Evolutionary conservation across 2,329 filamentous ascomycete species (phyloP).

Genomic region (Fusarium euwallaceae): DNA sequence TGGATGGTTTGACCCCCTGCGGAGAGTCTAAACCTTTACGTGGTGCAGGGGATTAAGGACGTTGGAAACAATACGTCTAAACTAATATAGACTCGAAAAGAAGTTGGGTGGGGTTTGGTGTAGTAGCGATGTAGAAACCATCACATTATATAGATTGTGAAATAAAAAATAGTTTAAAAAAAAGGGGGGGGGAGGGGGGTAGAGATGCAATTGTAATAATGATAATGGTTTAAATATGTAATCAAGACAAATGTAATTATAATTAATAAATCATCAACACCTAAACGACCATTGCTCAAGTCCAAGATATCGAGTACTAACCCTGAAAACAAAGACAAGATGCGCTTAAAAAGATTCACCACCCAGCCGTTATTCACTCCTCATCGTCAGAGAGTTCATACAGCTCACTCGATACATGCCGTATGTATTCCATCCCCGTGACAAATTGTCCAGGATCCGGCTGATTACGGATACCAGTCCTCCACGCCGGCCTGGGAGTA

Average conservation of each 20-base stretch:
- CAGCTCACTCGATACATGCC: not conserved
- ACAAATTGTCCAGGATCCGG: not conserved
- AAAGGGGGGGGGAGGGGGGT: not conserved
- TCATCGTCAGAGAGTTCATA: not conserved
- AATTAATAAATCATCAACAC: slow-evolving; percentile 1
- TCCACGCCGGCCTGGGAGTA: not conserved
- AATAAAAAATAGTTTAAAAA: no score
- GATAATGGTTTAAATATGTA: slow-evolving; percentile 13
- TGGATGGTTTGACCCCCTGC: slow-evolving; percentile 39
- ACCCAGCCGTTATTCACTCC: not conserved
- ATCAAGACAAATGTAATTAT: slow-evolving; percentile 28
- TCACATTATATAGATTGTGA: no score
- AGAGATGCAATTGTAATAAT: not conserved
- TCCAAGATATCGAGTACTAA: not conserved
- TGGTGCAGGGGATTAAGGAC: slow-evolving; percentile 44
- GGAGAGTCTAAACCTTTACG: slow-evolving; percentile 47
- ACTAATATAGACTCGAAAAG: slow-evolving; percentile 42
- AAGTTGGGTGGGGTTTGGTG: no score
- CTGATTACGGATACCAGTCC: not conserved
- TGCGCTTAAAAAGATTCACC: not conserved
- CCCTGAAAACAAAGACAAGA: not conserved
- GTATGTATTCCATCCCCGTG: not conserved
- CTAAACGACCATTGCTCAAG: not conserved
- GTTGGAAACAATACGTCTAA: slow-evolving; percentile 21
- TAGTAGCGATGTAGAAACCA: no score